Evolutionary conservation across 164 flowering plant genomes (phyloP), one percentile per base, ranked within the genome.

Genomic region (Aristolochia californica): DNA sequence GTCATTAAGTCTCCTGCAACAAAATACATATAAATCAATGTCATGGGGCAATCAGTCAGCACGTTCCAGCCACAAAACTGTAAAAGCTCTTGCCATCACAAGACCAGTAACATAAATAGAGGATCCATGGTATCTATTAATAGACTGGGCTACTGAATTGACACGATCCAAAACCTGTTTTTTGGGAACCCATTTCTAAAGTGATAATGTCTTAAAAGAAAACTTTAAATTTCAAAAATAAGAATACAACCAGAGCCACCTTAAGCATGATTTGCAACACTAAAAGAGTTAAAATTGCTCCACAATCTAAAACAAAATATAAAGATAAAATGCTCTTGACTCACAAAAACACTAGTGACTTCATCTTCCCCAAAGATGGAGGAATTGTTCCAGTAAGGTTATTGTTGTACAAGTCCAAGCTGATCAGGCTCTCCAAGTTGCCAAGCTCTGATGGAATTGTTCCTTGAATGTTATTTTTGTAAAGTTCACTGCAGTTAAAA

Each of bases 371-470:
- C 65, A 91, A 28, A 5, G 87, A 65, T 25, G 81, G 68, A 40
- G 98, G 96, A 62, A 91, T 80, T 38, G 30, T 66, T 54, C 98
- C 98, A 2, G 96, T 61, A 58, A 91, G 73, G 63, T 84, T 82
- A 75, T 91, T 91, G 77, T 81, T 82, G 64, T 88, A 91, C 61
- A 91, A 66, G 69, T 91, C 98, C 82, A 91, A 77, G 78, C 96
- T 88, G 57, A 83, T 79, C 30, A 91, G 75, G 72, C 71, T 88
- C 83, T 83, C 84, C 80, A 91, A 66, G 55, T 77, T 84, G n/a
- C 93, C 95, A 59, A 88, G 77, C 76, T 91, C 98, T 17, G 55
- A 53, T 13, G 98, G 98, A 26, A 91, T 80, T n/a, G 75, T 65
- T 48, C 98, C 98, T 69, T 82, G 80, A 61, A 91, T 84, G 64